These are phyloP conservation scores for Teunomyces pallodes DNA, from an alignment of 805 yeast genomes.

Conservation along the genomic window DNA sequence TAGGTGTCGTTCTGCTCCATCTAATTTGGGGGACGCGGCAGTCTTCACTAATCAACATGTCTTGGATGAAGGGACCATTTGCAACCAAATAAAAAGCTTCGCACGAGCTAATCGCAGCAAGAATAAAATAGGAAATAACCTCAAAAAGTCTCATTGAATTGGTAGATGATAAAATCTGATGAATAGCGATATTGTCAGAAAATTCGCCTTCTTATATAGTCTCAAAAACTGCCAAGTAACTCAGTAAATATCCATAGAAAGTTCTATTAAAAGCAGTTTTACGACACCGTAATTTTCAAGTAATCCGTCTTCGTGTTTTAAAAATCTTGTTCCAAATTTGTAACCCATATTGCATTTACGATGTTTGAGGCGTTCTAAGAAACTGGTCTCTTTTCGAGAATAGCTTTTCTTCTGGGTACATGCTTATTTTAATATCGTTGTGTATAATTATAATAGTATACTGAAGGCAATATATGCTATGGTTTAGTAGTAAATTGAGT, in stretches of 20 bases:
- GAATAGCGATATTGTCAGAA: neutral
- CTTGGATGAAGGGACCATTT: neutral
- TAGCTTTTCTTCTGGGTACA: neutral
- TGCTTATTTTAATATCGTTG: neutral
- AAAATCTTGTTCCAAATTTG: neutral
- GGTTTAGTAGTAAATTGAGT: too few species aligned
- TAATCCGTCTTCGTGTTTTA: neutral
- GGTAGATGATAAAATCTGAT: neutral
- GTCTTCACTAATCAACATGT: neutral
- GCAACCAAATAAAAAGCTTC: neutral
- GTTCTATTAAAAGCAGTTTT: neutral
- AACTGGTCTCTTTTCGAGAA: neutral
- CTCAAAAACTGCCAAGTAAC: neutral
- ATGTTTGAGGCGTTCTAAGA: neutral
- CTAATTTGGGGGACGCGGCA: neutral
- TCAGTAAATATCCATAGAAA: neutral
- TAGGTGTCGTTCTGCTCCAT: neutral
- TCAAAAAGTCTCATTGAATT: neutral
- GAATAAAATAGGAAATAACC: neutral
- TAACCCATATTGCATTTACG: neutral
- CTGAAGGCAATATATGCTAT: neutral
- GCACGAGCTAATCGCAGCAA: neutral
- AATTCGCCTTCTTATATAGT: neutral
- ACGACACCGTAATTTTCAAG: neutral
- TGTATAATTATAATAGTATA: neutral